Conservation (phyloP, 2,329 filamentous ascomycete genomes). For the Tolypocladium ophioglossoides region DNA sequence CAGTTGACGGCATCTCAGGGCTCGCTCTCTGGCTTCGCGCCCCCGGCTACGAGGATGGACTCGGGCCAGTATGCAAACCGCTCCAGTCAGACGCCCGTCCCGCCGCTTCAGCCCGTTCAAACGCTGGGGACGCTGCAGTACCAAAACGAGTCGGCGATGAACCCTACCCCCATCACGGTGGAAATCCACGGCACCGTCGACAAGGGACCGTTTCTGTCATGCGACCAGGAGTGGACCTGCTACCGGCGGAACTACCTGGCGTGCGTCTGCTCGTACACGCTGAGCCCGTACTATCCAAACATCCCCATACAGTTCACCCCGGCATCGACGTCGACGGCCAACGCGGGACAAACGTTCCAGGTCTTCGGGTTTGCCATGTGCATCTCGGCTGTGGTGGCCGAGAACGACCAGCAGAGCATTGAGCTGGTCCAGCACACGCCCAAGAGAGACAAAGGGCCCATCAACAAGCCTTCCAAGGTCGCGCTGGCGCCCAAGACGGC, state of each 20-base stretch:
- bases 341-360: conserved; percentile 39
- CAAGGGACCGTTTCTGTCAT: conserved; percentile 72
- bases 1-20: conserved; percentile 43
- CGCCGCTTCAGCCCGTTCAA: conserved; percentile 39
- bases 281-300: conserved; percentile 46
- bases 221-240: conserved; percentile 78
- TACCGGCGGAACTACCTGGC: conserved; percentile 89
- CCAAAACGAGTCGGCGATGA: conserved; percentile 30
- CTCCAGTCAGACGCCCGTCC: conserved; percentile 28
- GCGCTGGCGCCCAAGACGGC: conserved; percentile 57
- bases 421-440: conserved; percentile 86
- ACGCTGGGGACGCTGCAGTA: conserved; percentile 53
- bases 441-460: conserved; percentile 81
- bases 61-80: conserved; percentile 24
- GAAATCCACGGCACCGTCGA: conserved; percentile 74
- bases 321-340: background rate
- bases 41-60: conserved; percentile 40
- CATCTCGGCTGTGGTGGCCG: conserved; percentile 74
- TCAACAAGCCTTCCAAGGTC: conserved; percentile 59
- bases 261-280: conserved; percentile 66
- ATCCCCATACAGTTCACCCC: conserved; percentile 40
- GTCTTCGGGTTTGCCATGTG: conserved; percentile 72
- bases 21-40: conserved; percentile 33
- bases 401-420: conserved; percentile 62
- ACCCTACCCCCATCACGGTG: conserved; percentile 43